Evolutionary conservation across 2,329 filamentous ascomycete species (phyloP).

Genomic region (Lecanicillium sp.): DNA sequence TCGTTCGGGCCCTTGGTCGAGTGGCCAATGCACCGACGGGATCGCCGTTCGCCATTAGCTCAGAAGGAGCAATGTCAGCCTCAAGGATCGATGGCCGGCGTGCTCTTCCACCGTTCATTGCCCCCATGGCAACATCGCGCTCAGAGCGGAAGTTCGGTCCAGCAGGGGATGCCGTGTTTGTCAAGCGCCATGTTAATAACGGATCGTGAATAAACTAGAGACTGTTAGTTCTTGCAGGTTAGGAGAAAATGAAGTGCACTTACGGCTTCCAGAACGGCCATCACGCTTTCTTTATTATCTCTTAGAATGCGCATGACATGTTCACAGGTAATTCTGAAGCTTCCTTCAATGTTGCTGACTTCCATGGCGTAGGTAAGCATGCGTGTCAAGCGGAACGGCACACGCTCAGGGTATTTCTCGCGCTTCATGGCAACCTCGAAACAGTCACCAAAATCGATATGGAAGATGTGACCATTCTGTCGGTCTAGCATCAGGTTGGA

Average conservation of each 20-base stretch:
- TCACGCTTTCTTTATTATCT: constrained; percentile 96
- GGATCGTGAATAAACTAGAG: constrained; percentile 94
- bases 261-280: constrained; percentile 96
- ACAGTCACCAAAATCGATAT: constrained; percentile 99
- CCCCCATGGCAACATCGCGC: constrained; percentile 47
- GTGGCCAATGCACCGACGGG: constrained; percentile 42
- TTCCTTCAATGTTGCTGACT: constrained; percentile 98
- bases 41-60: constrained; percentile 44
- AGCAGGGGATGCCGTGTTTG: constrained; percentile 54
- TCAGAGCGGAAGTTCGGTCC: constrained; percentile 63
- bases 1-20: constrained; percentile 53
- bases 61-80: constrained; percentile 51
- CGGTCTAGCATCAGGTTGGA: constrained; percentile 97
- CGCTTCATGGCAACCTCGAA: constrained; percentile 99
- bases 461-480: constrained; percentile 91
- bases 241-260: constrained; percentile 34
- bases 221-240: constrained; percentile 15
- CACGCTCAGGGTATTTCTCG: constrained; percentile 95
- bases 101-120: constrained; percentile 42
- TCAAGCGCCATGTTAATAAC: constrained; percentile 93
- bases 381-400: constrained; percentile 93
- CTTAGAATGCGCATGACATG: constrained; percentile 95
- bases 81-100: constrained; percentile 67
- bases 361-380: constrained; percentile 99
- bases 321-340: constrained; percentile 96